These are phyloP conservation scores for Xylariomycetidae sp. DNA, from an alignment of 2,329 filamentous ascomycete genomes.

Conservation along the genomic window DNA sequence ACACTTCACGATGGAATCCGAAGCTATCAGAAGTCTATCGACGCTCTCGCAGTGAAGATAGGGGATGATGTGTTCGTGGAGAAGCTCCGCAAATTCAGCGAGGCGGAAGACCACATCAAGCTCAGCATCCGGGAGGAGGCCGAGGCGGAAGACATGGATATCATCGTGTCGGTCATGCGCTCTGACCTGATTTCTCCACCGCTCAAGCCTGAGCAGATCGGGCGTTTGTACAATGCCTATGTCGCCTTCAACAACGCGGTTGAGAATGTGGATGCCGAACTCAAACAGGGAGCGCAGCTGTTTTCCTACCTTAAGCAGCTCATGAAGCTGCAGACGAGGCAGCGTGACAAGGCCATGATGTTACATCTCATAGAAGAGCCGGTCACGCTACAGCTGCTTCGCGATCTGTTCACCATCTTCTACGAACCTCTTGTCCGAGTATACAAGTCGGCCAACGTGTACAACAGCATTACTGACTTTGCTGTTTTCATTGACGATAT, in stretches of 20 bases:
- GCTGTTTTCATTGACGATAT: constrained; percentile 88
- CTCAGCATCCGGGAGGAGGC: constrained; percentile 68
- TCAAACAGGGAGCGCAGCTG: constrained; percentile 82
- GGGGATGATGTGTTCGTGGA: constrained; percentile 71
- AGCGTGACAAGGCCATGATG: constrained; percentile 98
- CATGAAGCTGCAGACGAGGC: constrained; percentile 82
- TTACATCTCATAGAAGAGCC: constrained; percentile 90
- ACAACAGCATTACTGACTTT: constrained; percentile 96
- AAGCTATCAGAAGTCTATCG: constrained; percentile 80
- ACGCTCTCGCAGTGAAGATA: constrained; percentile 69
- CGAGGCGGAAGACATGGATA: constrained; percentile 65
- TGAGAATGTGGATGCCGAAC: constrained; percentile 81
- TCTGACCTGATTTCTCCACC: constrained; percentile 70
- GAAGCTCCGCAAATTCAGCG: constrained; percentile 76
- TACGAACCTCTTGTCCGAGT: constrained; percentile 96
- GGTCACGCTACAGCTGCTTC: constrained; percentile 92
- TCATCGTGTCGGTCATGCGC: constrained; percentile 78
- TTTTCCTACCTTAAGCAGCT: constrained; percentile 95
- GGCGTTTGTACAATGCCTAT: constrained; percentile 85
- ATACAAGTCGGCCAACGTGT: constrained; percentile 98
- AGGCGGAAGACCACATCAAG: constrained; percentile 71
- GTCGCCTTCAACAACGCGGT: constrained; percentile 94
- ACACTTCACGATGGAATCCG: constrained; percentile 87
- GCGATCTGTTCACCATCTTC: constrained; percentile 96
- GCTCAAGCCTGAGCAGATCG: constrained; percentile 69